Conservation (phyloP, 257 asterid species). For the Nicotiana sylvestris region DNA sequence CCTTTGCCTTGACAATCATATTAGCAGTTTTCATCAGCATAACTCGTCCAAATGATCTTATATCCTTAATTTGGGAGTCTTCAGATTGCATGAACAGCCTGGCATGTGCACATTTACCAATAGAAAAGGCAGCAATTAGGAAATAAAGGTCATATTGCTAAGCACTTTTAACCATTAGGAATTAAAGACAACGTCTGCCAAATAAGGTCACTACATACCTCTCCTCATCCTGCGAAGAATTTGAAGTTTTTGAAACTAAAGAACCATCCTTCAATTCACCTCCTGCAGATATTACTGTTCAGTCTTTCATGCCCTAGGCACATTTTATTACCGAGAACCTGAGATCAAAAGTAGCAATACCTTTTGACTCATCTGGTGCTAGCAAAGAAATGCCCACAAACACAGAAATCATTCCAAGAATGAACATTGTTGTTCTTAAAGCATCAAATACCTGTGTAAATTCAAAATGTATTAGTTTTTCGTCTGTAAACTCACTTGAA, state of each 20-base stretch:
- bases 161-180: conserved; percentile 7
- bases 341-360: conserved; percentile 26
- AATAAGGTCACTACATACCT: conserved; percentile 41
- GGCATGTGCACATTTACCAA: conserved; percentile 18
- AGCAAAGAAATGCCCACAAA: conserved; percentile 92
- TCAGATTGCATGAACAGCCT: conserved; percentile 48
- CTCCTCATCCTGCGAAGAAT: conserved; percentile 52
- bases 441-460: conserved; percentile 79
- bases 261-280: conserved; percentile 62
- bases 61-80: conserved; percentile 65
- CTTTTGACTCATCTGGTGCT: conserved; percentile 96
- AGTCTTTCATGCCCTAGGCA: conserved; percentile 17
- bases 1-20: conserved; percentile 69
- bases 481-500: background rate
- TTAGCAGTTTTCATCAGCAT: conserved; percentile 47
- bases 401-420: conserved; percentile 85
- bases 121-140: background rate
- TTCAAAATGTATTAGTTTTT: background rate
- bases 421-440: conserved; percentile 82
- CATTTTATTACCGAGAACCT: background rate
- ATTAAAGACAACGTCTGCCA: background rate
- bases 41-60: conserved; percentile 47
- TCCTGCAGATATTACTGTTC: conserved; percentile 38
- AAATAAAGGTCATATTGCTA: background rate
- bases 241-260: conserved; percentile 45